phyloP scores from a whole-genome alignment of 108 stramenopile genomes.

The Fragilariopsis cylindrus region DNA sequence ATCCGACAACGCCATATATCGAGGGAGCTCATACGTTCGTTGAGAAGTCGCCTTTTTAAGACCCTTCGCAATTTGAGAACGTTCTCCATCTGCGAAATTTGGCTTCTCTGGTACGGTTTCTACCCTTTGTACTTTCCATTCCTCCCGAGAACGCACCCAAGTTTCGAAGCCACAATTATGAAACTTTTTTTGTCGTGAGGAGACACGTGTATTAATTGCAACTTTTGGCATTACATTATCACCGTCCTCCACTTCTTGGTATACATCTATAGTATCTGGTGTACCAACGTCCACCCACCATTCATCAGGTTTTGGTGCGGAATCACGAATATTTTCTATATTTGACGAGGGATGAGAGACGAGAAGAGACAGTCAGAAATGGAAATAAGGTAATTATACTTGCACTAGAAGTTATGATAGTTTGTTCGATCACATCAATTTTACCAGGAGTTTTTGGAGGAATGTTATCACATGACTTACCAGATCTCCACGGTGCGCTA shows the following conservation, averaged over 20 bases:
- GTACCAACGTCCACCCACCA: slow-evolving; percentile 29
- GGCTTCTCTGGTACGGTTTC: slow-evolving; percentile 25
- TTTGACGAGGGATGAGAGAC: not conserved
- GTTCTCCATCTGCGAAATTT: slow-evolving; percentile 8
- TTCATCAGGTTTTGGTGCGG: slow-evolving; percentile 25
- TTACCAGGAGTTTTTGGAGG: not conserved
- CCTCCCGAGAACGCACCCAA: slow-evolving; percentile 32
- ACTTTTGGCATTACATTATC: slow-evolving; percentile 1
- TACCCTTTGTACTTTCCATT: slow-evolving; percentile 38
- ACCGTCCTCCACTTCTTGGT: slow-evolving; percentile 3
- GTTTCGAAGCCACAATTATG: slow-evolving; percentile 46
- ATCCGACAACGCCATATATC: slow-evolving; percentile 34
- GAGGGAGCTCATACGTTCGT: slow-evolving; percentile 39
- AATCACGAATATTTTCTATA: slow-evolving; percentile 32
- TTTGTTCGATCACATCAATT: not conserved
- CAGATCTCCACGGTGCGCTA: slow-evolving; percentile 34
- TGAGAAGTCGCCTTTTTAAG: slow-evolving; percentile 25
- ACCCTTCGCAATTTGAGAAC: slow-evolving; percentile 15
- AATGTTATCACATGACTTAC: slow-evolving; percentile 15
- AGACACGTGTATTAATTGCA: slow-evolving; percentile 5
- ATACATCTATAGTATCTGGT: slow-evolving; percentile 9
- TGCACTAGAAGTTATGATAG: not conserved
- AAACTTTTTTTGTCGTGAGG: slow-evolving; percentile 20
- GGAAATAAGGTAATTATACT: not conserved
- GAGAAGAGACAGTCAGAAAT: not conserved